Evolutionary conservation across 2,329 filamentous ascomycete genomes (phyloP).

Genomic region (Tolypocladium nubicola): DNA sequence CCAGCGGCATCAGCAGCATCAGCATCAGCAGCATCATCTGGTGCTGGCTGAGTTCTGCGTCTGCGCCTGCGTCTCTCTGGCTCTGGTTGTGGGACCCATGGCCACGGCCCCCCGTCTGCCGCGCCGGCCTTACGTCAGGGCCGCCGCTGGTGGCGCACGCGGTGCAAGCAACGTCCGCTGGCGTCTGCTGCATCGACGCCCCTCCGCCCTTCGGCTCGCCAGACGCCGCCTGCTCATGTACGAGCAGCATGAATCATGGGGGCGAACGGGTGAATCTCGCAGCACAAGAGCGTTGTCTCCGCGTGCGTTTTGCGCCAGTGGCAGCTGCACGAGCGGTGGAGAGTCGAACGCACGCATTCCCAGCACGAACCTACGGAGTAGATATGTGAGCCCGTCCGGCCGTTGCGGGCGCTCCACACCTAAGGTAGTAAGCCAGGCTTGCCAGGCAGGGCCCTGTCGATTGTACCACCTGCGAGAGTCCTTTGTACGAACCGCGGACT

Average conservation of each 20-base stretch:
- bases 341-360: not conserved
- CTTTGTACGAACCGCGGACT: not conserved
- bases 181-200: not conserved
- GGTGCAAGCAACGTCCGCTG: not conserved
- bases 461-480: not conserved
- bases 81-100: not conserved
- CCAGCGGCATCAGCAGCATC: not conserved
- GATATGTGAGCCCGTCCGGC: not conserved
- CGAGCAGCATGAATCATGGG: not conserved
- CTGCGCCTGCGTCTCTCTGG: not conserved
- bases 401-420: not conserved
- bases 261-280: not conserved
- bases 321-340: not conserved
- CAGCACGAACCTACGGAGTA: not conserved
- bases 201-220: not conserved
- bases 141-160: not conserved
- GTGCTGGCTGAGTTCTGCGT: slow-evolving; percentile 5
- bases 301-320: not conserved
- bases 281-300: not conserved
- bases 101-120: not conserved
- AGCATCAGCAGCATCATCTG: not conserved
- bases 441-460: not conserved
- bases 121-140: slow-evolving; percentile 5
- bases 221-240: not conserved
- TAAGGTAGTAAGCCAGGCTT: not conserved